These are phyloP conservation scores for Rhizopus arrhizus DNA, from an alignment of 371 early-diverging fungal genomes.

Conservation along the genomic window DNA sequence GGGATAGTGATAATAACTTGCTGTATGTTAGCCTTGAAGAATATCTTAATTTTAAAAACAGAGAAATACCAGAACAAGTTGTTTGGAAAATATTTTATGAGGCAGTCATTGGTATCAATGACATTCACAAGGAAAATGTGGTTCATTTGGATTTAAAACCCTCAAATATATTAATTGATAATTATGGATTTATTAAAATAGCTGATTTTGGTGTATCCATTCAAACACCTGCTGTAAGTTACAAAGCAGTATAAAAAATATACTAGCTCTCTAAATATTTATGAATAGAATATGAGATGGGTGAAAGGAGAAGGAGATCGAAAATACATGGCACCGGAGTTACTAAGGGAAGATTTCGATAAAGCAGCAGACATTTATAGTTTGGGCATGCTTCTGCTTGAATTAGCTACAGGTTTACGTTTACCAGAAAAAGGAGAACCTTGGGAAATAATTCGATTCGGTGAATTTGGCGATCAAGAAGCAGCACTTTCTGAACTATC, in stretches of 20 bases:
- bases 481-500: constrained; percentile 17
- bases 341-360: constrained; percentile 75
- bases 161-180: constrained; percentile 78
- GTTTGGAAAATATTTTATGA: constrained; percentile 84
- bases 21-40: constrained; percentile 26
- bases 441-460: constrained; percentile 85
- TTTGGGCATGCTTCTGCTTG: constrained; percentile 89
- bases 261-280: not conserved
- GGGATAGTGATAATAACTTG: not conserved
- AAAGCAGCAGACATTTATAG: constrained; percentile 86
- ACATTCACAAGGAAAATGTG: constrained; percentile 72
- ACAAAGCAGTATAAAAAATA: not conserved
- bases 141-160: constrained; percentile 92
- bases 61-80: constrained; percentile 60
- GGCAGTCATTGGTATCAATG: constrained; percentile 70
- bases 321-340: constrained; percentile 94
- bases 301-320: constrained; percentile 91
- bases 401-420: constrained; percentile 78
- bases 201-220: constrained; percentile 90
- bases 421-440: constrained; percentile 84
- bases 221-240: constrained; percentile 58
- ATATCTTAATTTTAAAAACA: constrained; percentile 25
- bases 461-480: constrained; percentile 66
- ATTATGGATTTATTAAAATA: constrained; percentile 70
- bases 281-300: constrained; percentile 25